These are phyloP conservation scores for Aspergillus sp. DNA, from an alignment of 2,329 filamentous ascomycete species.

Conservation along the genomic window DNA sequence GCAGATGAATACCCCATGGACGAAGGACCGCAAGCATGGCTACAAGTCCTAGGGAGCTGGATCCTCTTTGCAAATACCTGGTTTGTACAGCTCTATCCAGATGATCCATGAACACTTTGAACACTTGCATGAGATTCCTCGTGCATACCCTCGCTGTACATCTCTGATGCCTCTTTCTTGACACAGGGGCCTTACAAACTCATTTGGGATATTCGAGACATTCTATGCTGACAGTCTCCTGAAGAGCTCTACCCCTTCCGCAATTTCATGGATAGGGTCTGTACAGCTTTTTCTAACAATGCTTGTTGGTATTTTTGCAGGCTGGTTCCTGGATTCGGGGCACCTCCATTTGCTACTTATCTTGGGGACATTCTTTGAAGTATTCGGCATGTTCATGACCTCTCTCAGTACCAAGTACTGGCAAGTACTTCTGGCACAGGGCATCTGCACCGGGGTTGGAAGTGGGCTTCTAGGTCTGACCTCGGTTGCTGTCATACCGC, in stretches of 20 bases:
- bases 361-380: conserved; percentile 20
- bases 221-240: conserved; percentile 42
- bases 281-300: conserved; percentile 48
- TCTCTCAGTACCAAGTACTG: conserved; percentile 41
- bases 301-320: conserved; percentile 42
- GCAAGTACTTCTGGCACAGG: conserved; percentile 56
- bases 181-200: background rate
- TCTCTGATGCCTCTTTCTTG: background rate
- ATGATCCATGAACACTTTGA: background rate
- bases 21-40: conserved; percentile 14
- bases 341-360: conserved; percentile 30
- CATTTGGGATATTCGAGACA: conserved; percentile 21
- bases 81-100: conserved; percentile 1
- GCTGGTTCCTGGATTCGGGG: conserved; percentile 45
- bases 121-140: background rate
- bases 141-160: no score
- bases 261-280: conserved; percentile 53
- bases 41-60: conserved; percentile 14
- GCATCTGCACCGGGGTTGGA: conserved; percentile 53
- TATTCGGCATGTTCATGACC: conserved; percentile 16
- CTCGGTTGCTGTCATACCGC: conserved; percentile 15
- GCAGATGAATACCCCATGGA: conserved; percentile 3
- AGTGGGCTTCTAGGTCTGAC: conserved; percentile 27
- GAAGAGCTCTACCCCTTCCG: conserved; percentile 25
- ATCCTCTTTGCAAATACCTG: conserved; percentile 16